Conservation (phyloP, 257 asterid genomes). For the Salvia rosmarinus region DNA sequence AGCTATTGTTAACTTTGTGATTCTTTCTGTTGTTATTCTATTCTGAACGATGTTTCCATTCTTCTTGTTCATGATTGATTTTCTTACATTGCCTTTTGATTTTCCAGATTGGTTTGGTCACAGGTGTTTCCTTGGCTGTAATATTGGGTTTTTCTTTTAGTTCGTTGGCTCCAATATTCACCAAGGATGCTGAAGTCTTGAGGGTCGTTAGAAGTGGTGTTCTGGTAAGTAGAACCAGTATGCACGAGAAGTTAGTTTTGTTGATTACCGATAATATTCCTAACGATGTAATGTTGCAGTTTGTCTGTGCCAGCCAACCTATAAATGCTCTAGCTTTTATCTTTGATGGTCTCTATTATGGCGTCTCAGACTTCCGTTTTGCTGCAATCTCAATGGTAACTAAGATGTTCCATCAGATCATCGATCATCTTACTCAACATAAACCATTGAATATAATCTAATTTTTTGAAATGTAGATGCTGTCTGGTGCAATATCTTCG, state of each 20-base stretch:
- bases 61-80: conserved; percentile 7
- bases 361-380: conserved; percentile 85
- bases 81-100: conserved; percentile 19
- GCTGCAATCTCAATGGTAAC: conserved; percentile 89
- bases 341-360: conserved; percentile 85
- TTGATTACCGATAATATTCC: background rate
- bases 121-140: conserved; percentile 70
- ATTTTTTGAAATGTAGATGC: conserved; percentile 56
- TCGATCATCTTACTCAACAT: conserved; percentile 16
- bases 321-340: conserved; percentile 81
- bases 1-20: conserved; percentile 3
- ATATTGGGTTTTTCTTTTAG: conserved; percentile 67
- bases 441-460: conserved; percentile 9
- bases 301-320: conserved; percentile 92
- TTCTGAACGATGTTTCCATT: conserved; percentile 2
- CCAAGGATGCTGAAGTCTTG: conserved; percentile 70
- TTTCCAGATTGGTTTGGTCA: conserved; percentile 66
- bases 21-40: conserved; percentile 20
- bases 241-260: background rate
- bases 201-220: conserved; percentile 61
- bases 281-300: conserved; percentile 56
- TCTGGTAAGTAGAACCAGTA: conserved; percentile 53
- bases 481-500: conserved; percentile 79
- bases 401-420: conserved; percentile 1
- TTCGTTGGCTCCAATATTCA: conserved; percentile 67